Conservation (phyloP, 2,329 filamentous ascomycete genomes). For the Triangularia setosa region DNA sequence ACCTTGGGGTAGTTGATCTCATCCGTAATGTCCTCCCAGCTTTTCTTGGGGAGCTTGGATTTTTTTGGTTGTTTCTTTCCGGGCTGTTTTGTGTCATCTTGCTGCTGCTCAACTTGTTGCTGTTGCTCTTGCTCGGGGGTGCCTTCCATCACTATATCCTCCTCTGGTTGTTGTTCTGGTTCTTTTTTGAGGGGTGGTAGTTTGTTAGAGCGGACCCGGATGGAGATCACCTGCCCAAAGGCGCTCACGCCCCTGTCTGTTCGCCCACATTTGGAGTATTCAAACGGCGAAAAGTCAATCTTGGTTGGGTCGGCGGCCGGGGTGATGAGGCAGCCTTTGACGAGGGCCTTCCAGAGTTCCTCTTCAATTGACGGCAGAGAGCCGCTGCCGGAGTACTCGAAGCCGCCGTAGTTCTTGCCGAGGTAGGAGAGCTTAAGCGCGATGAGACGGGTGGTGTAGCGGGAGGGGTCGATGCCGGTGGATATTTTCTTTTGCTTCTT, state of each 20-base stretch:
- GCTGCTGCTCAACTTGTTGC: no score
- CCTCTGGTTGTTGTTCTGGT: slow-evolving; percentile 18
- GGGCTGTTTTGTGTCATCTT: not conserved
- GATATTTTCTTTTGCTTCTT: slow-evolving; percentile 42
- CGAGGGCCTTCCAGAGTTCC: slow-evolving; percentile 86
- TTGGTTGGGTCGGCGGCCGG: slow-evolving; percentile 57
- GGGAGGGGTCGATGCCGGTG: slow-evolving; percentile 68
- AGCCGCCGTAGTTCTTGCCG: slow-evolving; percentile 86
- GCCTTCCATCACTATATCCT: slow-evolving; percentile 9
- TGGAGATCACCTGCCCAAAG: slow-evolving; percentile 89
- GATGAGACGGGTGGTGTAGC: slow-evolving; percentile 78
- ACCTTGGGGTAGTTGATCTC: slow-evolving; percentile 81
- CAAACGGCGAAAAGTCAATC: slow-evolving; percentile 76
- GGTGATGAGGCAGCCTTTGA: slow-evolving; percentile 76
- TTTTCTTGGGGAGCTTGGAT: slow-evolving; percentile 19
- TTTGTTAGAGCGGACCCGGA: slow-evolving; percentile 75
- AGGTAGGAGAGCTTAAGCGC: slow-evolving; percentile 93
- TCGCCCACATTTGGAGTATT: slow-evolving; percentile 92
- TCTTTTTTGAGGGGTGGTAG: slow-evolving; percentile 43
- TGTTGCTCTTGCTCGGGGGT: slow-evolving; percentile 8
- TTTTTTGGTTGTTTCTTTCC: slow-evolving; percentile 4
- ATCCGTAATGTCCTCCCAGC: slow-evolving; percentile 58
- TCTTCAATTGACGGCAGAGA: slow-evolving; percentile 82
- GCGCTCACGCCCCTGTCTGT: slow-evolving; percentile 93
- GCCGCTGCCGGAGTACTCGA: slow-evolving; percentile 77